Conservation (phyloP, 2,329 filamentous ascomycete species). For the Dryadomyces quercivorus region DNA sequence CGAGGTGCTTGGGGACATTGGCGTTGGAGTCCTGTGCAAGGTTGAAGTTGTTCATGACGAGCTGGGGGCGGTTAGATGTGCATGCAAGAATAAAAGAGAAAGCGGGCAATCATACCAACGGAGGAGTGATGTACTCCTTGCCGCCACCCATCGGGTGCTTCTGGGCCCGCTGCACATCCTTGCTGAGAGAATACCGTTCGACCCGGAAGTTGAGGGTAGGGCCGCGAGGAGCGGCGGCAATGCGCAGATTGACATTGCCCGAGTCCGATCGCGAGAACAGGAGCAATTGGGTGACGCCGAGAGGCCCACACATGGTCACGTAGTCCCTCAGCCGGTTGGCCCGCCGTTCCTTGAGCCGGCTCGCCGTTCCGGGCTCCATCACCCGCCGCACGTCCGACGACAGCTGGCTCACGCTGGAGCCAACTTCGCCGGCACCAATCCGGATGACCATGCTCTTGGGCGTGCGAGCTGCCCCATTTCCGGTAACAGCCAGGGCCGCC, state of each 20-base stretch:
- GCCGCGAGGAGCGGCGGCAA: slow-evolving; percentile 78
- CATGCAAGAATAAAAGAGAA: neutral
- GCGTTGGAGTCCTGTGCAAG: slow-evolving; percentile 46
- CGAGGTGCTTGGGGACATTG: slow-evolving; percentile 84
- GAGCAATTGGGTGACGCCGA: slow-evolving; percentile 85
- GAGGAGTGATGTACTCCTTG: slow-evolving; percentile 76
- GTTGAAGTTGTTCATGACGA: slow-evolving; percentile 98
- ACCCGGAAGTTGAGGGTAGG: slow-evolving; percentile 91
- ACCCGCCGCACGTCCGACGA: slow-evolving; percentile 82
- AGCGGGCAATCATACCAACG: slow-evolving; percentile 53
- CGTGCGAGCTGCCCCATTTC: slow-evolving; percentile 51
- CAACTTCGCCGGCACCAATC: slow-evolving; percentile 87
- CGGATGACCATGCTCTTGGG: slow-evolving; percentile 99
- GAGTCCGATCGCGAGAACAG: slow-evolving; percentile 83
- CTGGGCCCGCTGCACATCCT: slow-evolving; percentile 75
- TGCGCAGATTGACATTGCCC: slow-evolving; percentile 84
- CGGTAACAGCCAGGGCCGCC: slow-evolving; percentile 35
- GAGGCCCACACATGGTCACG: slow-evolving; percentile 84
- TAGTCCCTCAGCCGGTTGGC: slow-evolving; percentile 86
- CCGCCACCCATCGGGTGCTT: slow-evolving; percentile 71
- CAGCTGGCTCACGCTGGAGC: slow-evolving; percentile 80
- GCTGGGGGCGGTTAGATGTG: slow-evolving; percentile 28
- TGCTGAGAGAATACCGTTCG: slow-evolving; percentile 86
- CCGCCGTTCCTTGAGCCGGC: slow-evolving; percentile 76
- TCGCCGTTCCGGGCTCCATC: slow-evolving; percentile 93